These are phyloP conservation scores for Leucocoprinus leucothites DNA, from an alignment of 768 basidiomycete species.

Conservation along the genomic window DNA sequence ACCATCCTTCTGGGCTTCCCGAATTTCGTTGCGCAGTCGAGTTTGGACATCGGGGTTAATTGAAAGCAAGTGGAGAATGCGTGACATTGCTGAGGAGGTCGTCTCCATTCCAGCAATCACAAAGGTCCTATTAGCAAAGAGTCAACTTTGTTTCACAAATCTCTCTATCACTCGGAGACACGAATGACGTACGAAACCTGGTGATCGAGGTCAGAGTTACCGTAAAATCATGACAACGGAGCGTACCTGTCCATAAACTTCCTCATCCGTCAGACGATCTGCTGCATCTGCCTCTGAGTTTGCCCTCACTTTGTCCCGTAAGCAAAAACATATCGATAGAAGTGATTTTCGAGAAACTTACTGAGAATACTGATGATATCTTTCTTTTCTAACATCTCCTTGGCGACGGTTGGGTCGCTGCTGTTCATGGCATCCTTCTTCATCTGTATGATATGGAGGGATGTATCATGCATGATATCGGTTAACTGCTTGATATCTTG, in stretches of 20 bases:
- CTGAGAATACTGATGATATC: slow-evolving; percentile 47
- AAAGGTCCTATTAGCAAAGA: slow-evolving; percentile 16
- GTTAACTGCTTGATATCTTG: slow-evolving; percentile 28
- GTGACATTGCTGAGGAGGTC: slow-evolving; percentile 19
- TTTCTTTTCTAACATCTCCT: slow-evolving; percentile 36
- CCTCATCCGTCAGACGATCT: slow-evolving; percentile 30
- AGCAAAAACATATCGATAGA: not conserved
- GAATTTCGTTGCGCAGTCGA: slow-evolving; percentile 20
- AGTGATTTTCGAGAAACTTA: slow-evolving; percentile 20
- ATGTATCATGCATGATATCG: slow-evolving; percentile 31
- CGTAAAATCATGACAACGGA: not conserved
- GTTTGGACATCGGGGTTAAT: slow-evolving; percentile 19
- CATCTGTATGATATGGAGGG: slow-evolving; percentile 31
- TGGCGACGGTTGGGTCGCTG: slow-evolving; percentile 29
- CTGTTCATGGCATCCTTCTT: slow-evolving; percentile 33
- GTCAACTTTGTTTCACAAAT: not conserved
- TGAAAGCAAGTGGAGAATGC: slow-evolving; percentile 18
- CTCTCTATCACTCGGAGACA: not conserved
- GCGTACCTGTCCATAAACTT: slow-evolving; percentile 30
- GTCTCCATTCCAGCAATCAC: slow-evolving; percentile 25
- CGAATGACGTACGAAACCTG: not conserved
- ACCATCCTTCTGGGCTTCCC: slow-evolving; percentile 22
- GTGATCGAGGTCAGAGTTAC: not conserved
- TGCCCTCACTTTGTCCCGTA: slow-evolving; percentile 26
- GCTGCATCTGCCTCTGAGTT: slow-evolving; percentile 28